Percentiles rank a stretch among this genome's conserved stretches.
Evolutionary conservation across 1,284 basidiomycete species (phyloP).

Genomic region (Sporisorium graminicola): DNA sequence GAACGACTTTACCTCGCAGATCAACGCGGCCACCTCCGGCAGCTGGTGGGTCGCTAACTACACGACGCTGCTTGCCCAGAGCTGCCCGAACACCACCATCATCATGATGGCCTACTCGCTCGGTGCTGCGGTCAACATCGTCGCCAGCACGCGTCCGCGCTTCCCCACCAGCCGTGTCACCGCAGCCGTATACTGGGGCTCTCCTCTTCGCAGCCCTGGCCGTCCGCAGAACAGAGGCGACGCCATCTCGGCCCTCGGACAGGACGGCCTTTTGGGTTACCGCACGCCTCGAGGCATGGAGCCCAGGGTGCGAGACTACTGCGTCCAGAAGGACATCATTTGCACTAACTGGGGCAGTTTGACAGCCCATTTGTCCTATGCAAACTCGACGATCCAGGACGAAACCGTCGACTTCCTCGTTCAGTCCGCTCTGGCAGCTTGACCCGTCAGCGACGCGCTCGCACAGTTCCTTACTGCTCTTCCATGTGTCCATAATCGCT

Average conservation of each 20-base stretch:
- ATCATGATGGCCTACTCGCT: constrained; percentile 42
- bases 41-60: constrained; percentile 35
- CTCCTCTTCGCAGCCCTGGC: constrained; percentile 10
- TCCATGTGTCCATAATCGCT: too few relatives aligned
- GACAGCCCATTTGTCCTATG: constrained; percentile 21
- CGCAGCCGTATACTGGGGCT: constrained; percentile 19
- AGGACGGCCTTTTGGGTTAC: constrained; percentile 20
- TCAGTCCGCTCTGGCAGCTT: constrained; percentile 15
- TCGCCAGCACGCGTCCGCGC: constrained; percentile 27
- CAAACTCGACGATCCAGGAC: constrained; percentile 21
- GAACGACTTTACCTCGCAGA: constrained; percentile 21
- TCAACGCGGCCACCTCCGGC: constrained; percentile 18
- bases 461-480: background rate
- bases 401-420: constrained; percentile 30
- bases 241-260: constrained; percentile 18
- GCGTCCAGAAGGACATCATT: constrained; percentile 16
- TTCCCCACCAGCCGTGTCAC: constrained; percentile 21
- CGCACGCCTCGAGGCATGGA: constrained; percentile 30
- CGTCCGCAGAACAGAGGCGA: constrained; percentile 29
- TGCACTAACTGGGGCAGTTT: constrained; percentile 15
- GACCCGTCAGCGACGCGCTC: background rate
- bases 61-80: constrained; percentile 28
- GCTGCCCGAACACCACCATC: constrained; percentile 35
- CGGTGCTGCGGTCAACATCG: constrained; percentile 21
- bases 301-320: constrained; percentile 25